Conservation (phyloP, 139 green algal genomes). For the Chlamydomonas schloesseri region DNA sequence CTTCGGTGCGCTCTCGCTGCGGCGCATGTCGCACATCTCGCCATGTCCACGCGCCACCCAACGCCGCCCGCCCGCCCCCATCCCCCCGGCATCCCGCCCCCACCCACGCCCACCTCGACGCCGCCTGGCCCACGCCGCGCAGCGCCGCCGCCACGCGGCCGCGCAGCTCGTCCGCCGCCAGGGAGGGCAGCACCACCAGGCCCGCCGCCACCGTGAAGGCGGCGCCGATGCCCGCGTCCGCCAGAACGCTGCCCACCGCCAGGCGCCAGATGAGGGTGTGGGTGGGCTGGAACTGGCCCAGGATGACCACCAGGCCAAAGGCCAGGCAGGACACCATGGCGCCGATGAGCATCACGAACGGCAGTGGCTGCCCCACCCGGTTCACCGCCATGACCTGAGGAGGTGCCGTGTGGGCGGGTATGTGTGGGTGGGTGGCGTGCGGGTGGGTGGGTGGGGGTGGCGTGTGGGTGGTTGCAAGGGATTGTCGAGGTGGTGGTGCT, state of each 20-base stretch:
- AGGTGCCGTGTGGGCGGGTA: background rate
- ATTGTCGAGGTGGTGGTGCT: too few relatives aligned
- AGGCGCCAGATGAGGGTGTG: background rate
- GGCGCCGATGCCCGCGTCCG: background rate
- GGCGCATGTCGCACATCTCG: too few relatives aligned
- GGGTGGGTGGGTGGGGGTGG: too few relatives aligned
- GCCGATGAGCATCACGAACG: constrained; percentile 6
- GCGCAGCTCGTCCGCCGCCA: background rate
- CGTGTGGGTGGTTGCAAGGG: too few relatives aligned
- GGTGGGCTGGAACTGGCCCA: background rate
- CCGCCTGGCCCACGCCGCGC: background rate
- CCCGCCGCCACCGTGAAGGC: background rate
- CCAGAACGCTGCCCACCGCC: background rate
- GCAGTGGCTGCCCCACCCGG: constrained; percentile 11
- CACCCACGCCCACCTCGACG: background rate
- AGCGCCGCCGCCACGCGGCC: background rate
- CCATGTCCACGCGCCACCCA: too few relatives aligned
- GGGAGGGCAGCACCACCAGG: background rate
- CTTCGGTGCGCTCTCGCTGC: too few relatives aligned
- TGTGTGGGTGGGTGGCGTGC: background rate
- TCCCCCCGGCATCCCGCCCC: too few relatives aligned
- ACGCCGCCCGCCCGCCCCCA: too few relatives aligned
- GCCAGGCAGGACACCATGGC: constrained; percentile 33
- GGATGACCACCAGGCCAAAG: background rate
- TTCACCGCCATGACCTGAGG: background rate